Evolutionary conservation across 2,329 filamentous ascomycete genomes (phyloP), one percentile per base, ranked within the genome.

Genomic region (Xylariomycetidae sp.): DNA sequence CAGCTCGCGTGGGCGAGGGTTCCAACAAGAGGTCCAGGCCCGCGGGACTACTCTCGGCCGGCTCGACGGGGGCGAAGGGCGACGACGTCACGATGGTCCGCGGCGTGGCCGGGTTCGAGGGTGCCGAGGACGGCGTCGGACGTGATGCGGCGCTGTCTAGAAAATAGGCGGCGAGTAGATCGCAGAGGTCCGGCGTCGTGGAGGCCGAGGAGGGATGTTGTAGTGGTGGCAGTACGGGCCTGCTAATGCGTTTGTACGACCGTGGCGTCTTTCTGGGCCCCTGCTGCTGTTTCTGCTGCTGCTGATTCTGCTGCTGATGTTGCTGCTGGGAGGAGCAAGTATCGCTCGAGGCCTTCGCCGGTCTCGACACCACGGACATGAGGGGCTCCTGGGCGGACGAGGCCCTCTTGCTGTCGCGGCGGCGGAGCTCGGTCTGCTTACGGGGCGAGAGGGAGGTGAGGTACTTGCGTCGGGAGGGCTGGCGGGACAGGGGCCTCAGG

Each of bases 221-320:
- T n/a, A n/a, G n/a, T n/a, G n/a, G n/a, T 9, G 41, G 30, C 33
- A 46, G 45, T 4, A 41, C n/a, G 10, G 48, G 48, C 10, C 46
- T 40, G 28, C 46, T 51, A 43, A 51, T 50, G 7, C 48, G 40
- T 33, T 46, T 49, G 36, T 51, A 51, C n/a, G 38, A 40, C 11
- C 46, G 43, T 15, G 35, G 40, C 14, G 42, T 47, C 36, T 48
- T 48, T 32, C 41, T 45, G 8, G 38, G 7, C 23, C 14, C 36
- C 27, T 34, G 31, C 11, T n/a, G 16, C 12, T 32, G 22, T n/a
- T n/a, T n/a, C n/a, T n/a, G n/a, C n/a, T n/a, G n/a, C n/a, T n/a
- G n/a, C n/a, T n/a, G n/a, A n/a, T n/a, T n/a, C n/a, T n/a, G n/a
- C n/a, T n/a, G n/a, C n/a, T n/a, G n/a, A n/a, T n/a, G n/a, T n/a